Conservation (phyloP, 257 asterid species). For the Petunia axillaris region DNA sequence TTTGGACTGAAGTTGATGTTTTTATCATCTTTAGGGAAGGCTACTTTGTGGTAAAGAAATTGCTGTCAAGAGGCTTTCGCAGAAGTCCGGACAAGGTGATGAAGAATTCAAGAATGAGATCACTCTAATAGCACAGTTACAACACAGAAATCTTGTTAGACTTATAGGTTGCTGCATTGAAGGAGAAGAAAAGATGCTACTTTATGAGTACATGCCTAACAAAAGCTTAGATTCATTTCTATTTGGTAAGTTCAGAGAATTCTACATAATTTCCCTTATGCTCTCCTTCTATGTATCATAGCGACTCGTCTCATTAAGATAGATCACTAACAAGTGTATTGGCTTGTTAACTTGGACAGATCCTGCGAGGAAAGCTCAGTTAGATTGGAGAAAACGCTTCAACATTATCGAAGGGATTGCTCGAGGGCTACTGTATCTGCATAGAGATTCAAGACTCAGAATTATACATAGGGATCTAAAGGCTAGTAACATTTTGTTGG, state of each 20-base stretch:
- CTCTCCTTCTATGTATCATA: not conserved
- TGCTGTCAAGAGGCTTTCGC: constrained; percentile 85
- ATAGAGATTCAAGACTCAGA: constrained; percentile 87
- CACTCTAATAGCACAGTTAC: constrained; percentile 71
- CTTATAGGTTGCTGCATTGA: constrained; percentile 84
- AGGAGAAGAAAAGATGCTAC: constrained; percentile 77
- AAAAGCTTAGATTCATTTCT: constrained; percentile 76
- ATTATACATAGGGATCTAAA: constrained; percentile 86
- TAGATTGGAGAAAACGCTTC: constrained; percentile 71
- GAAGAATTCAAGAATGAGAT: constrained; percentile 86
- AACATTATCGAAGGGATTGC: constrained; percentile 84
- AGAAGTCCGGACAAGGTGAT: constrained; percentile 75
- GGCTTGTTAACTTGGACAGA: constrained; percentile 42
- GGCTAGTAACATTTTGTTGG: constrained; percentile 85
- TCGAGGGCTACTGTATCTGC: constrained; percentile 85
- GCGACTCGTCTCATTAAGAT: constrained; percentile 17
- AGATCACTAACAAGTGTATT: constrained; percentile 8
- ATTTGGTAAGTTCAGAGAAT: constrained; percentile 55
- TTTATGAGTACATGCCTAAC: constrained; percentile 91
- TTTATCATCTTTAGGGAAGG: constrained; percentile 52
- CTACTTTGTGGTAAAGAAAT: constrained; percentile 64
- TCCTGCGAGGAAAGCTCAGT: constrained; percentile 48
- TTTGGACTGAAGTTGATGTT: not conserved
- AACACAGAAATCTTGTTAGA: constrained; percentile 80
- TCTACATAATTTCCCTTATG: not conserved